These are phyloP conservation scores for Ramichloridium luteum DNA, from an alignment of 2,329 filamentous ascomycete species.

Conservation along the genomic window DNA sequence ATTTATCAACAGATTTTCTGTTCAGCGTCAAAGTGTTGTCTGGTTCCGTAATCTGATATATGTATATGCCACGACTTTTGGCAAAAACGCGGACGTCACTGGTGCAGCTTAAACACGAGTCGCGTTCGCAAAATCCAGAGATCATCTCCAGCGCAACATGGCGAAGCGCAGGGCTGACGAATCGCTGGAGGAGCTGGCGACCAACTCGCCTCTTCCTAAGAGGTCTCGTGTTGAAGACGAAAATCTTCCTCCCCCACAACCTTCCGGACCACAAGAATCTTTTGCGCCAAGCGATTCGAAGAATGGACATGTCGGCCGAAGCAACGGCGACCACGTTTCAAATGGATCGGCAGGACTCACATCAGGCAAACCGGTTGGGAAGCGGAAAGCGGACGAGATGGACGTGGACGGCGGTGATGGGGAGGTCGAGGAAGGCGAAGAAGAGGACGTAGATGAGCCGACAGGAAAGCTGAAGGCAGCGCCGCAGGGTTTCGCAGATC, in stretches of 20 bases:
- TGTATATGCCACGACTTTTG: too few species aligned
- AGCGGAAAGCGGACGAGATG: constrained; percentile 27
- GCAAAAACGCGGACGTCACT: not conserved
- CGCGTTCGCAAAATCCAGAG: not conserved
- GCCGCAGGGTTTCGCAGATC: constrained; percentile 78
- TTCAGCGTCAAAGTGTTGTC: too few species aligned
- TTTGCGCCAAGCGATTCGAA: constrained; percentile 7
- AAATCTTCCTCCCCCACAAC: constrained; percentile 16
- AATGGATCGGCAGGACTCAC: too few species aligned
- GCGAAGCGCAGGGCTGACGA: constrained; percentile 37
- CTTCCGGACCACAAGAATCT: constrained; percentile 15
- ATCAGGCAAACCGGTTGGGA: constrained; percentile 5
- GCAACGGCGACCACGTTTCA: too few species aligned
- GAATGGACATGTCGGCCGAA: too few species aligned
- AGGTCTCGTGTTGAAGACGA: constrained; percentile 34
- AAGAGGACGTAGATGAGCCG: constrained; percentile 19
- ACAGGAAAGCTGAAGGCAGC: constrained; percentile 62
- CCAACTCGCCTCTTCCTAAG: constrained; percentile 38
- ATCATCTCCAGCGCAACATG: constrained; percentile 22
- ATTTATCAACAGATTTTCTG: too few species aligned
- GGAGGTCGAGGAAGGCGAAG: constrained; percentile 26
- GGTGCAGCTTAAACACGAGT: not conserved
- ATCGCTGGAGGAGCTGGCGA: constrained; percentile 30
- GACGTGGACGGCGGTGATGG: constrained; percentile 23
- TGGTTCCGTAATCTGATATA: too few species aligned